phyloP scores from a whole-genome alignment of 2,329 filamentous ascomycete genomes.

The Dactylellina drechsleri region DNA sequence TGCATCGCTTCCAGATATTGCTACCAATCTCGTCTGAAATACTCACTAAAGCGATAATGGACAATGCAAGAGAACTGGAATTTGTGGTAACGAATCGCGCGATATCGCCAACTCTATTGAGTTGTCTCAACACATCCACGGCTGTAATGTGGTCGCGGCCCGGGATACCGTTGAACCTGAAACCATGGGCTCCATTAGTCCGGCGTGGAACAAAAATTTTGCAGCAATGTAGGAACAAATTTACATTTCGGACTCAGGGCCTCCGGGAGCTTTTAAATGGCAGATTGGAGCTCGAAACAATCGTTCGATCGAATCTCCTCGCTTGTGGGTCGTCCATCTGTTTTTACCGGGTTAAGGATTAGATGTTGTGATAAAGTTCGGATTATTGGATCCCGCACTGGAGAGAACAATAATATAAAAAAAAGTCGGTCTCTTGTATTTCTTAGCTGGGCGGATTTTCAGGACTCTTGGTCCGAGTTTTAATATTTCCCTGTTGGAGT shows the following conservation, averaged over 20 bases:
- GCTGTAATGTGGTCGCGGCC: constrained; percentile 34
- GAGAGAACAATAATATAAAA: no score
- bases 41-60: no score
- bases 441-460: no score
- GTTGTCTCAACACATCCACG: constrained; percentile 36
- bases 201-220: neutral
- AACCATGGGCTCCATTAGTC: constrained; percentile 46
- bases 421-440: no score
- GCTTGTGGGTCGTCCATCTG: neutral
- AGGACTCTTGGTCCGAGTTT: no score
- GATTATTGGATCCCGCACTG: no score
- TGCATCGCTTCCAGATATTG: constrained; percentile 13
- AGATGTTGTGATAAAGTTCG: no score
- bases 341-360: neutral
- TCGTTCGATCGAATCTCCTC: neutral
- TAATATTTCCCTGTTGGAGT: no score
- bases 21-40: no score
- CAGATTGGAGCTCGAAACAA: neutral
- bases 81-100: no score
- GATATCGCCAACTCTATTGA: constrained; percentile 4
- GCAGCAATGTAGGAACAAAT: constrained; percentile 22
- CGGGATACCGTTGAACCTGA: constrained; percentile 50
- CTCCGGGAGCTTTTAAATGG: constrained; percentile 13
- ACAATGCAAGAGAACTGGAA: no score
- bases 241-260: constrained; percentile 42